phyloP scores from a whole-genome alignment of 1,284 basidiomycete species.

The Heterobasidion irregulare region DNA sequence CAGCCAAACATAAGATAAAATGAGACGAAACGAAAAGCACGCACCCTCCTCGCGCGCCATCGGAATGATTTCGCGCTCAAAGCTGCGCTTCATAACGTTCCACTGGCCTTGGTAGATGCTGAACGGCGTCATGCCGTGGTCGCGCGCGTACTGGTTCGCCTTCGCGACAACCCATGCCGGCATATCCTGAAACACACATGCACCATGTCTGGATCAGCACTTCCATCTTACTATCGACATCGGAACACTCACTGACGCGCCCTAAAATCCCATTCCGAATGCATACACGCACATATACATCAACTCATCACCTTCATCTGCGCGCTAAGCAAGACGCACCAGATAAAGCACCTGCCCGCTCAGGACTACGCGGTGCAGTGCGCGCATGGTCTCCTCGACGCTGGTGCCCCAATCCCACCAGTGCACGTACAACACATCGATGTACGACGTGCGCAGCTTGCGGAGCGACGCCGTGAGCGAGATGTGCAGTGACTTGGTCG shows the following conservation, averaged over 20 bases:
- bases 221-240: background rate
- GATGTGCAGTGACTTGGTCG: constrained; percentile 15
- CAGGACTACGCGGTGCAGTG: constrained; percentile 24
- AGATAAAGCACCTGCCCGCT: constrained; percentile 29
- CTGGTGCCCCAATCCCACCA: constrained; percentile 30
- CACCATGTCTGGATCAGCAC: background rate
- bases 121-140: constrained; percentile 39
- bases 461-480: constrained; percentile 21
- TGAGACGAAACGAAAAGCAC: background rate
- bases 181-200: constrained; percentile 22
- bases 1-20: background rate
- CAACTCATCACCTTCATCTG: too few species aligned
- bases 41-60: constrained; percentile 37
- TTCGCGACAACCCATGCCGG: constrained; percentile 32
- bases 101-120: constrained; percentile 45
- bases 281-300: background rate
- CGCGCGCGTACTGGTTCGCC: constrained; percentile 26
- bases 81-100: constrained; percentile 34
- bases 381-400: constrained; percentile 30
- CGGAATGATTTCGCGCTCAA: constrained; percentile 47
- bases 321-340: background rate
- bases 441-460: constrained; percentile 23
- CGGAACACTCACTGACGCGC: background rate
- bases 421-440: constrained; percentile 28
- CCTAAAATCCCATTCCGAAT: background rate